Conservation (phyloP, 768 basidiomycete species). For the Suillus brevipes region DNA sequence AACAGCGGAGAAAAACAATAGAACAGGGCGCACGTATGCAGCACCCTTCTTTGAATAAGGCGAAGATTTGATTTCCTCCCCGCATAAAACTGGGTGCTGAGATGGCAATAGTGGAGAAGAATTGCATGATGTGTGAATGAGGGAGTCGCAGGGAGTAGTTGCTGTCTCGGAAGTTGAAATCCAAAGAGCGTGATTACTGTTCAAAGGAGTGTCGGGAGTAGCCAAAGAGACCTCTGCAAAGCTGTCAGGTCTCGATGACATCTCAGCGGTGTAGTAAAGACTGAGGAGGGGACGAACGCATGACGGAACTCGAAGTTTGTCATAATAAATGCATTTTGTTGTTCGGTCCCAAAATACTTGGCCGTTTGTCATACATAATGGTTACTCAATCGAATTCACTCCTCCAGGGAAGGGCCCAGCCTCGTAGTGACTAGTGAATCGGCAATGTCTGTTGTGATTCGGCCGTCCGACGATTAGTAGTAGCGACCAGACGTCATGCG, state of each 20-base stretch:
- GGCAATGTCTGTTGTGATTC: neutral
- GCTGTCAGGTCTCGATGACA: slow-evolving; percentile 4
- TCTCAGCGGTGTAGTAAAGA: neutral
- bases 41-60: neutral
- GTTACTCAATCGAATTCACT: neutral
- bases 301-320: neutral
- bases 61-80: neutral
- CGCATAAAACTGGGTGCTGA: neutral
- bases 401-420: neutral
- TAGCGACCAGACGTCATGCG: neutral
- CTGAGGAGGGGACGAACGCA: neutral
- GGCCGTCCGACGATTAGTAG: neutral
- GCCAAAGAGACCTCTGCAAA: neutral
- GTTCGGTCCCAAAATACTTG: neutral
- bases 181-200: neutral
- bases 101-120: neutral
- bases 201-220: slow-evolving; percentile 2
- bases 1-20: neutral
- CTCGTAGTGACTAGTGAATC: neutral
- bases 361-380: neutral
- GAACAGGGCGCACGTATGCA: neutral
- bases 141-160: neutral
- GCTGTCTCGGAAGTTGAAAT: neutral
- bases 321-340: neutral
- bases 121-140: neutral